A percentile compares a stretch with the other conserved stretches of the same genome.
These are phyloP conservation scores for Trichomonascus vanleenenianus DNA, from an alignment of 805 yeast genomes.

Conservation along the genomic window DNA sequence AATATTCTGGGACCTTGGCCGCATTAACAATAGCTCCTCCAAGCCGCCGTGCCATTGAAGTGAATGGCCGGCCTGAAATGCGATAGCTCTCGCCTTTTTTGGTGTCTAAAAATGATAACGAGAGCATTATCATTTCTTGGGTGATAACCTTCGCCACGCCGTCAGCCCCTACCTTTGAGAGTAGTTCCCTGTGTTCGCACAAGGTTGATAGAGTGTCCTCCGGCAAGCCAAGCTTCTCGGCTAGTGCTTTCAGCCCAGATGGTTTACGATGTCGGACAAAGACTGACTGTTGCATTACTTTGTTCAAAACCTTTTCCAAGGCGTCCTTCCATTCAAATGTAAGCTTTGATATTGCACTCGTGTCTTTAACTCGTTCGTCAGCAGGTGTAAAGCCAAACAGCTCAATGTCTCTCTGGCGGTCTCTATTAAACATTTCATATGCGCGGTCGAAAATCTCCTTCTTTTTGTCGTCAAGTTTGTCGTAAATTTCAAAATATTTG, in stretches of 20 bases:
- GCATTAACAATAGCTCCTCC: slow-evolving; percentile 1
- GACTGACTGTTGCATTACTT: neutral
- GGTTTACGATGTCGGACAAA: too few relatives aligned
- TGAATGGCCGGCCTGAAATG: too few relatives aligned
- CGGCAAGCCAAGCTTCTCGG: too few relatives aligned
- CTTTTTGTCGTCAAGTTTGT: slow-evolving; percentile 5
- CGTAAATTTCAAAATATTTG: slow-evolving; percentile 10
- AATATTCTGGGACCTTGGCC: neutral
- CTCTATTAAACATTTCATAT: slow-evolving; percentile 61
- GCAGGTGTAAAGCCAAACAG: slow-evolving; percentile 51
- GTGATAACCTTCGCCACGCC: neutral
- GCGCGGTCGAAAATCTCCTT: slow-evolving; percentile 46
- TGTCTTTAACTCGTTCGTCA: slow-evolving; percentile 1
- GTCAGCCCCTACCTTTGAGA: neutral
- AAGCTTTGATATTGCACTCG: neutral
- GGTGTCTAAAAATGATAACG: neutral
- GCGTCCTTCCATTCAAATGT: slow-evolving; percentile 1
- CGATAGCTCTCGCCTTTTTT: neutral
- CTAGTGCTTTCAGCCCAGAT: too few relatives aligned
- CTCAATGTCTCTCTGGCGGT: slow-evolving; percentile 71
- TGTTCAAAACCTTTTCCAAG: neutral
- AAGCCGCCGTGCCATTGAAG: neutral
- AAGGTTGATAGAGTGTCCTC: neutral
- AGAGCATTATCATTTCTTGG: neutral
- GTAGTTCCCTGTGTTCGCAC: neutral